Percentiles rank a stretch among this genome's conserved stretches.
Conservation (phyloP, 257 asterid genomes). For the Gentiana macrophylla region DNA sequence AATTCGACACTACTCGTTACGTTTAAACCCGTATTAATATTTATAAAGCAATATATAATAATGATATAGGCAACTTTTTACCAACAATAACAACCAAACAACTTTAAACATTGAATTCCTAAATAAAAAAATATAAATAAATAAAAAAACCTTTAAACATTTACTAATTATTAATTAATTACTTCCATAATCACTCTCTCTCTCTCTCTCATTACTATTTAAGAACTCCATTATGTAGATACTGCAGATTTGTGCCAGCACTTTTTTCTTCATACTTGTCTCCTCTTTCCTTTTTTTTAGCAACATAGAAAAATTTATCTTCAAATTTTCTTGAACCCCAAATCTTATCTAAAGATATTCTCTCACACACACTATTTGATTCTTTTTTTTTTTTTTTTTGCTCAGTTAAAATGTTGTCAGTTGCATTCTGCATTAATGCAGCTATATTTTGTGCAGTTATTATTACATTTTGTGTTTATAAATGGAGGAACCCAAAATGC, state of each 20-base stretch:
- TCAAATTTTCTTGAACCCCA: not conserved
- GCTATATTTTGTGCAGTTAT: slow-evolving; percentile 19
- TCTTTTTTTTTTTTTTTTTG: not conserved
- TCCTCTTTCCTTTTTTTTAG: slow-evolving; percentile 14
- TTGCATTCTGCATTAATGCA: slow-evolving; percentile 16
- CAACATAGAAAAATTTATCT: slow-evolving; percentile 10
- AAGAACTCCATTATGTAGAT: slow-evolving; percentile 37
- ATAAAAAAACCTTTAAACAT: slow-evolving; percentile 13
- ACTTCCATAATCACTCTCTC: slow-evolving; percentile 34
- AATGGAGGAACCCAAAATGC: slow-evolving; percentile 57
- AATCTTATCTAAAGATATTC: slow-evolving; percentile 5
- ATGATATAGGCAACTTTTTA: too few relatives aligned
- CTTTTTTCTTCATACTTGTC: slow-evolving; percentile 31
- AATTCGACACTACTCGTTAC: too few relatives aligned
- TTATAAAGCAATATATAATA: too few relatives aligned
- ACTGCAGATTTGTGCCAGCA: slow-evolving; percentile 44
- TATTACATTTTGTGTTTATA: slow-evolving; percentile 39
- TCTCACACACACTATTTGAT: not conserved
- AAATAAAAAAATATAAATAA: too few relatives aligned
- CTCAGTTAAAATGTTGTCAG: slow-evolving; percentile 31
- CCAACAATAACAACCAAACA: slow-evolving; percentile 18
- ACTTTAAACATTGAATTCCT: too few relatives aligned
- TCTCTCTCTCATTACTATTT: slow-evolving; percentile 47
- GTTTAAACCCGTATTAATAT: too few relatives aligned
- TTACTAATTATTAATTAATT: slow-evolving; percentile 11